These are phyloP conservation scores for Jasminum sambac DNA, from an alignment of 257 asterid species.

Conservation along the genomic window DNA sequence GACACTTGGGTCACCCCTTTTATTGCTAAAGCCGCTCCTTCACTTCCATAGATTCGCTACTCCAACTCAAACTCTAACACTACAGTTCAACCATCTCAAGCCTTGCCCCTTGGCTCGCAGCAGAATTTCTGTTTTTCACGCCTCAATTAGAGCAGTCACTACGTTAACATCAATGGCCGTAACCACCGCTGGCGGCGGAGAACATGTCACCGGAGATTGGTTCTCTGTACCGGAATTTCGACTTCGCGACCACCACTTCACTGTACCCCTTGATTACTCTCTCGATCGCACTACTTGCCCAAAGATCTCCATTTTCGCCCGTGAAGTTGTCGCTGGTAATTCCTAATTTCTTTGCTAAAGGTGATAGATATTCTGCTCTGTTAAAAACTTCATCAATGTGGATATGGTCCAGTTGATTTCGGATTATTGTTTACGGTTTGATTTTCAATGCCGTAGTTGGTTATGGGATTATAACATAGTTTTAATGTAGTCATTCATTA, in stretches of 20 bases:
- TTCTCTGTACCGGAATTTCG: conserved; percentile 90
- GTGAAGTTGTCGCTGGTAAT: conserved; percentile 85
- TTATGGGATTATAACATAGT: background rate
- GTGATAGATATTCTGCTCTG: conserved; percentile 4
- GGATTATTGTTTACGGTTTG: background rate
- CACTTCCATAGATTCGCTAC: conserved; percentile 28
- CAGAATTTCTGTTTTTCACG: conserved; percentile 27
- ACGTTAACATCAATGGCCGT: conserved; percentile 41
- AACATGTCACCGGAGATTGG: conserved; percentile 59
- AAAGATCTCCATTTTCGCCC: conserved; percentile 70
- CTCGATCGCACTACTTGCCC: conserved; percentile 31
- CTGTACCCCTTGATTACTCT: conserved; percentile 80
- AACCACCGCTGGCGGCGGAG: conserved; percentile 24
- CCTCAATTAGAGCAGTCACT: conserved; percentile 29
- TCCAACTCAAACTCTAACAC: conserved; percentile 16
- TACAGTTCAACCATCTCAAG: conserved; percentile 20
- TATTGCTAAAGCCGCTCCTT: conserved; percentile 45
- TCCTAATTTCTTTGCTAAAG: background rate
- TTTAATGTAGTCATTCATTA: background rate
- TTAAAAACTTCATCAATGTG: too few species aligned
- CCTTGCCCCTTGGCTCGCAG: conserved; percentile 12
- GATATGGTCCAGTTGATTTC: too few species aligned
- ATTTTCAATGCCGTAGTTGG: background rate
- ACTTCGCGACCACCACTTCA: conserved; percentile 78
- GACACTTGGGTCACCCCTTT: conserved; percentile 30